Evolutionary conservation across 768 basidiomycete species (phyloP).

Genomic region (Rhodotorula kratochvilovae): DNA sequence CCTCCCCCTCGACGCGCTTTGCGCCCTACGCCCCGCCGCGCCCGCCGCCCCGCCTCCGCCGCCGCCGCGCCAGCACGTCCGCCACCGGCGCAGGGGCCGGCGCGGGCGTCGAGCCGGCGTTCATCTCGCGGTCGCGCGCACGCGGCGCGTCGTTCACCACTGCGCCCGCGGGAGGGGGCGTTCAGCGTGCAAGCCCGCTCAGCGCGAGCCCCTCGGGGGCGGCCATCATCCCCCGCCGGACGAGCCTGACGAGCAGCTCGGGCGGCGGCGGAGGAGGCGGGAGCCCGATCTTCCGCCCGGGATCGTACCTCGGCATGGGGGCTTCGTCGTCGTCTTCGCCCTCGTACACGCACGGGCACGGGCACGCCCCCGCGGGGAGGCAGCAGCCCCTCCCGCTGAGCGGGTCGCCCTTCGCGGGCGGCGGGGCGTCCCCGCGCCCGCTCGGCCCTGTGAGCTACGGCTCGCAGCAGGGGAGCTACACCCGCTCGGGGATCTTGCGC

Average conservation of each 20-base stretch:
- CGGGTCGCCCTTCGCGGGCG: slow-evolving; percentile 3
- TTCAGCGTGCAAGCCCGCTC: slow-evolving; percentile 16
- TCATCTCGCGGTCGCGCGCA: slow-evolving; percentile 33
- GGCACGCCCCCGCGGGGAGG: not conserved
- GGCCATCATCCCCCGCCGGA: not conserved
- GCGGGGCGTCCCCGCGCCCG: not conserved
- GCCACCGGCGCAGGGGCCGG: not conserved
- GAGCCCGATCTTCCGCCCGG: slow-evolving; percentile 30
- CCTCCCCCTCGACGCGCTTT: not conserved
- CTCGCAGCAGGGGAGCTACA: not conserved
- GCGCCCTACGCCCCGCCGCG: not conserved
- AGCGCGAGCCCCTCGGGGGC: not conserved
- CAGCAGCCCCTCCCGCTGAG: not conserved
- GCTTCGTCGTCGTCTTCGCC: not conserved
- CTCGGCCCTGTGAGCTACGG: not conserved
- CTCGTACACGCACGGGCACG: slow-evolving; percentile 16
- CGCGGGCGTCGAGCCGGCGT: slow-evolving; percentile 34
- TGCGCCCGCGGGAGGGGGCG: not conserved
- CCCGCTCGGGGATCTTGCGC: not conserved
- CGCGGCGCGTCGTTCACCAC: slow-evolving; percentile 1
- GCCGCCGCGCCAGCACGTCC: slow-evolving; percentile 7
- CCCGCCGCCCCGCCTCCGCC: not conserved
- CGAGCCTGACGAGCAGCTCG: not conserved
- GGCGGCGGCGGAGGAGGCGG: not conserved
- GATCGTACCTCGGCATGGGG: slow-evolving; percentile 19